Evolutionary conservation across 495 filamentous ascomycete genomes (phyloP).

Genomic region (Penicillium ochrochloron): DNA sequence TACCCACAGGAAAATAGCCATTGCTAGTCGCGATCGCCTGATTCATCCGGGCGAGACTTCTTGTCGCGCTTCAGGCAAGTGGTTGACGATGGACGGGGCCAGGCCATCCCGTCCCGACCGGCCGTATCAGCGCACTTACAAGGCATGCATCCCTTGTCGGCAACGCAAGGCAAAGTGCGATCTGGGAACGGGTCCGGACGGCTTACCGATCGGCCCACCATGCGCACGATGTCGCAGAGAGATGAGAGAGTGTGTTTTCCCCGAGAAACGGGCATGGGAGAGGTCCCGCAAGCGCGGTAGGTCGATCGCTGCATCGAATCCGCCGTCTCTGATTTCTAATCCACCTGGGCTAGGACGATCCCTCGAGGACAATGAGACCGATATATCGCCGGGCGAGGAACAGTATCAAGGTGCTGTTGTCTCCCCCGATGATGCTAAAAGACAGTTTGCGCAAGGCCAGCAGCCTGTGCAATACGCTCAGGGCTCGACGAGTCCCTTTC

Average conservation of each 20-base stretch:
- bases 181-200: slow-evolving; percentile 68
- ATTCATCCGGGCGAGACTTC: slow-evolving; percentile 26
- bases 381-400: slow-evolving; percentile 17
- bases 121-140: slow-evolving; percentile 55
- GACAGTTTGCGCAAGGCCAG: slow-evolving; percentile 11
- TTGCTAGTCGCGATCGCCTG: slow-evolving; percentile 18
- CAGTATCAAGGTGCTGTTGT: slow-evolving; percentile 5
- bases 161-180: slow-evolving; percentile 56
- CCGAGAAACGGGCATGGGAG: slow-evolving; percentile 66
- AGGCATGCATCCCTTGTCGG: slow-evolving; percentile 53
- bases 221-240: slow-evolving; percentile 92
- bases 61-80: slow-evolving; percentile 5
- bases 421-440: slow-evolving; percentile 10
- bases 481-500: slow-evolving; percentile 22
- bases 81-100: slow-evolving; percentile 44
- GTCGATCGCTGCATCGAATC: slow-evolving; percentile 13
- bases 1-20: slow-evolving; percentile 11
- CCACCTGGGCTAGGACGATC: slow-evolving; percentile 22
- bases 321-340: slow-evolving; percentile 10
- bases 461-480: slow-evolving; percentile 18
- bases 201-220: slow-evolving; percentile 80
- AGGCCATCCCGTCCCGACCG: slow-evolving; percentile 43
- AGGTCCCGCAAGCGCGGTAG: slow-evolving; percentile 45
- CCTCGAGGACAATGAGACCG: slow-evolving; percentile 20
- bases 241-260: slow-evolving; percentile 90